These are phyloP conservation scores for Arachis monticola DNA, from an alignment of 331 rosid species.

Conservation along the genomic window DNA sequence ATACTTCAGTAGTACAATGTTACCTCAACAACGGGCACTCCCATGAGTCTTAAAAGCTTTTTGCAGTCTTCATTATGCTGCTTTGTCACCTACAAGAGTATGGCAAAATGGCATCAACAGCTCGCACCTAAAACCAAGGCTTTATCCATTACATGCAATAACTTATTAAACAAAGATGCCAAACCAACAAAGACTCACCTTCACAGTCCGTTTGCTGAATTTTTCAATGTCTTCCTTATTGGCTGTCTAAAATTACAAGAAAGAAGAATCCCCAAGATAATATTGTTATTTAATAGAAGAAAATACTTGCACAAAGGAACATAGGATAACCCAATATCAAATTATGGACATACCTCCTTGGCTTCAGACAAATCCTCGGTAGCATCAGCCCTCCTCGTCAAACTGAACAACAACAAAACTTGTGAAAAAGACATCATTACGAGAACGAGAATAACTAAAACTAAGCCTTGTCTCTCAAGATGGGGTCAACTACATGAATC, in stretches of 20 bases:
- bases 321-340: slow-evolving; percentile 16
- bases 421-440: slow-evolving; percentile 10
- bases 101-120: slow-evolving; percentile 35
- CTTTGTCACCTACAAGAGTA: slow-evolving; percentile 77
- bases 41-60: slow-evolving; percentile 92
- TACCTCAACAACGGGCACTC: slow-evolving; percentile 97
- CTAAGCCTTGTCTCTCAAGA: too few species aligned
- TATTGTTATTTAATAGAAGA: not conserved
- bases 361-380: slow-evolving; percentile 76
- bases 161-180: slow-evolving; percentile 5
- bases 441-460: not conserved
- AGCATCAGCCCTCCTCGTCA: slow-evolving; percentile 86
- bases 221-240: slow-evolving; percentile 94
- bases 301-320: slow-evolving; percentile 4
- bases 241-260: slow-evolving; percentile 57
- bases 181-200: slow-evolving; percentile 58
- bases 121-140: slow-evolving; percentile 10
- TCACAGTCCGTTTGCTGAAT: slow-evolving; percentile 93
- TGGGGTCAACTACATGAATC: too few species aligned
- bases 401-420: slow-evolving; percentile 50
- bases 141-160: slow-evolving; percentile 12
- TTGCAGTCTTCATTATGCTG: slow-evolving; percentile 97
- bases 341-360: slow-evolving; percentile 56
- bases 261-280: slow-evolving; percentile 34
- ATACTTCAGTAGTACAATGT: slow-evolving; percentile 40